These are phyloP conservation scores for Echinochloa phyllopogon DNA, from an alignment of 176 grass and related monocot species.

Conservation along the genomic window DNA sequence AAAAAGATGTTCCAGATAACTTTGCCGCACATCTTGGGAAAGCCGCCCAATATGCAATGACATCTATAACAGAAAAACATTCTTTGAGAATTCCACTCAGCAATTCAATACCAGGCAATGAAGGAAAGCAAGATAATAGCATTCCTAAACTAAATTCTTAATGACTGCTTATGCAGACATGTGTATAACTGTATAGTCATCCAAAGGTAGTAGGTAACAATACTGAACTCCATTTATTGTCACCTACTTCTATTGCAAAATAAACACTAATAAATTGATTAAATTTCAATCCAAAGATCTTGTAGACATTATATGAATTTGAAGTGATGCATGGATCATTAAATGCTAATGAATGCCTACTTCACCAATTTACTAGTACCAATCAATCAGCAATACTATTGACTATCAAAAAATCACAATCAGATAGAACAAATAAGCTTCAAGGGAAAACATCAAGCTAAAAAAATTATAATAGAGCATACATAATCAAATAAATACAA, in stretches of 20 bases:
- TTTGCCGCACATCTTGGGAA: slow-evolving; percentile 41
- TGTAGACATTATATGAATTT: neutral
- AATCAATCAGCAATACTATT: slow-evolving; percentile 16
- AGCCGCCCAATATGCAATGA: slow-evolving; percentile 65
- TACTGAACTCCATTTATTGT: neutral
- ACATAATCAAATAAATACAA: neutral
- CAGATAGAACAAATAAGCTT: neutral
- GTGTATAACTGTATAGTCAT: neutral
- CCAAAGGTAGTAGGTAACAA: neutral
- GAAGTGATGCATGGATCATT: slow-evolving; percentile 1
- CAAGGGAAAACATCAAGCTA: neutral
- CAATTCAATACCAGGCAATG: neutral
- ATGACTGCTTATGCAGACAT: slow-evolving; percentile 5
- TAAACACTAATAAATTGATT: slow-evolving; percentile 4
- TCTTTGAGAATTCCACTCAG: slow-evolving; percentile 8
- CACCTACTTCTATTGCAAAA: neutral
- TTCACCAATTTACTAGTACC: neutral
- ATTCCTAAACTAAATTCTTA: neutral
- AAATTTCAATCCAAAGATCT: neutral
- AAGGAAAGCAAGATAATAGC: slow-evolving; percentile 19
- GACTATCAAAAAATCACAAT: neutral
- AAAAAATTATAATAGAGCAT: neutral
- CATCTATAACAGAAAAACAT: slow-evolving; percentile 54
- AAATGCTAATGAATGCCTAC: neutral
- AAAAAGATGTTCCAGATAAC: slow-evolving; percentile 54